Evolutionary conservation across 257 asterid species (phyloP), one percentile per base, ranked within the genome.

Genomic region (Gentiana dahurica): DNA sequence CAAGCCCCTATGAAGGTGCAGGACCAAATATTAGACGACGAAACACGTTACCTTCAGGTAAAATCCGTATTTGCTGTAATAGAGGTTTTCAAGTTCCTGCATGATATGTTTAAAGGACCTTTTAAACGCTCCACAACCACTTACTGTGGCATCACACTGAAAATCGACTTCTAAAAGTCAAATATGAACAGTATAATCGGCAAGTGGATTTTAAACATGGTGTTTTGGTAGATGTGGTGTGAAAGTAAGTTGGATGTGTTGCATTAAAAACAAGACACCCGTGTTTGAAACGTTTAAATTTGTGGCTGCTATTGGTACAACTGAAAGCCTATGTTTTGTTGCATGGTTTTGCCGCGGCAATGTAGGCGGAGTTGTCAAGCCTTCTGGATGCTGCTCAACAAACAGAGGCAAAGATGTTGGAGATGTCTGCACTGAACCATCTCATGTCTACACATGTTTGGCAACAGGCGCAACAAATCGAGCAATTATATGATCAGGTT

Each of bases 381-480:
- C 87, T 87, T 73, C 72, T 91, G 55, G 96, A 87, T 71, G 89
- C 94, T 34, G 98, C 75, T 69, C 96, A 79, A 62, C 89, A 75
- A 69, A 91, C 96, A 11, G 95, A 91, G 69, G 81, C 88, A 36
- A 91, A 85, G 79, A 91, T 91, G 95, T 76, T 91, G 54, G 98
- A 91, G 67, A 77, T 91, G 89, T 87, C 95, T 66, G 98, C 96
- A 0, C 67, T 91, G 63, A 91, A 87, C 78, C 95, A 87, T 66
- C 95, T 87, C 68, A 87, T 87, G 95, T 91, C 98, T 36, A 91
- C 96, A 13, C 95, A 87, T 70, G 95, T 91, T 62, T 49, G 87
- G 72, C 95, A 91, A 55, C 98, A 91, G 69, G 77, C 95, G 50
- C 95, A 85, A 55, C 96, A 91, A 80, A 91, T 91, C 33, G 98